Base-by-base conservation (phyloP, 495 filamentous ascomycete species). In the Hypoxylon cercidicola region DNA sequence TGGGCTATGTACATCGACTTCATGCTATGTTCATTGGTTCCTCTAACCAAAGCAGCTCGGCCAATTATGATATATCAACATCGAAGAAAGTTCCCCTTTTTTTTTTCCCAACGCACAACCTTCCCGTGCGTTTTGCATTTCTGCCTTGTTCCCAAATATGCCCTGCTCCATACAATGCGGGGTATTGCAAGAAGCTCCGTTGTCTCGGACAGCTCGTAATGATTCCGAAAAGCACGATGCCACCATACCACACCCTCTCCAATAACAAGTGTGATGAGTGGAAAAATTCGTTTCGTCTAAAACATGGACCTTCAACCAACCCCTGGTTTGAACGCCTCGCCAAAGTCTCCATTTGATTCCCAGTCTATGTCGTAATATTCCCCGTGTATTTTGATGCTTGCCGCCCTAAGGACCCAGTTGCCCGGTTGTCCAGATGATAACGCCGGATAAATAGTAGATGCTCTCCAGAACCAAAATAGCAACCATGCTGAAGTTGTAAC, bases 321-420 rank as follows among this genome's bases (percentile, higher is more conserved):
- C 21, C 37, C 64, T 34, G 45, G 16, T 59, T 44, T 59, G 39
- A 69, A 69, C 66, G 66, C 66, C 66, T 64, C 52, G 66, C 66
- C 66, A 61, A 62, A 52, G 28, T n/a, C 23, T n/a, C 34, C 20
- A 35, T 55, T 55, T 52, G 37, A 40, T 57, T 53, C 55, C 66
- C 55, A 57, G 45, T 69, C 66, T 69, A 69, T 65, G 55, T 32
- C 32, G 21, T 56, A 21, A 55, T 55, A 32, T 44, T 37, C 25
- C 57, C 66, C 39, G 28, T 65, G 56, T 65, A 65, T 69, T 69
- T 69, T 69, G 20, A 65, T 64, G 60, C 55, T 61, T 69, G 51
- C 55, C 66, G 55, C 50, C 66, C 55, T 15, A 49, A 34, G 66
- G 49, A 45, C 20, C 66, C 66, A 16, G 61, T 69, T 62, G 66